Evolutionary conservation across 2,329 filamentous ascomycete genomes (phyloP).

Genomic region (Monilinia vaccinii-corymbosi): DNA sequence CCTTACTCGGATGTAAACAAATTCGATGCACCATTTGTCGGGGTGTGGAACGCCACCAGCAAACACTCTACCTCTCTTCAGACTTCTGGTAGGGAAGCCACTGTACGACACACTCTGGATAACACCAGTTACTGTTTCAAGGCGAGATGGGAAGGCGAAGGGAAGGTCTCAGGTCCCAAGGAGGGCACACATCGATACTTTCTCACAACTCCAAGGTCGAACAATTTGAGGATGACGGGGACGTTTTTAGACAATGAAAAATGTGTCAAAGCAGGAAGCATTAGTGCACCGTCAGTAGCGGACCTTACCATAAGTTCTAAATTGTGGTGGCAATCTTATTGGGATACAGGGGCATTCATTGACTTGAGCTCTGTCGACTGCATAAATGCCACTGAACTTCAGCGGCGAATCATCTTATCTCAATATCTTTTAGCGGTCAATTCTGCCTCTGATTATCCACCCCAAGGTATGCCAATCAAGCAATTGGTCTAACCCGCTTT

Average conservation of each 20-base stretch:
- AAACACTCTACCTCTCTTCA: conserved; percentile 32
- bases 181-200: conserved; percentile 19
- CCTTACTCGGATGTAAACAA: conserved; percentile 36
- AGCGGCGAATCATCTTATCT: conserved; percentile 36
- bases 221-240: not conserved
- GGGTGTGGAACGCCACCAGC: conserved; percentile 32
- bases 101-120: conserved; percentile 33
- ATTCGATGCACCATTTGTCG: conserved; percentile 36
- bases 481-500: too few relatives aligned
- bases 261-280: not conserved
- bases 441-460: conserved; percentile 31
- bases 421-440: conserved; percentile 38
- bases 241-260: not conserved
- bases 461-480: conserved; percentile 24
- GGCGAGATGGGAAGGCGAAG: conserved; percentile 18
- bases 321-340: conserved; percentile 21
- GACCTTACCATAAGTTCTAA: conserved; percentile 9
- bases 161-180: conserved; percentile 13
- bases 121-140: conserved; percentile 33
- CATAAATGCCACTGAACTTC: conserved; percentile 34
- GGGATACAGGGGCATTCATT: conserved; percentile 35
- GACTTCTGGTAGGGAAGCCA: conserved; percentile 17
- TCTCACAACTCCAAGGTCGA: conserved; percentile 6
- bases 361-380: conserved; percentile 32
- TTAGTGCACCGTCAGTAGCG: not conserved